Evolutionary conservation across 139 green algal genomes (phyloP), one percentile per base, ranked within the genome.

Genomic region (Pleodorina starrii): DNA sequence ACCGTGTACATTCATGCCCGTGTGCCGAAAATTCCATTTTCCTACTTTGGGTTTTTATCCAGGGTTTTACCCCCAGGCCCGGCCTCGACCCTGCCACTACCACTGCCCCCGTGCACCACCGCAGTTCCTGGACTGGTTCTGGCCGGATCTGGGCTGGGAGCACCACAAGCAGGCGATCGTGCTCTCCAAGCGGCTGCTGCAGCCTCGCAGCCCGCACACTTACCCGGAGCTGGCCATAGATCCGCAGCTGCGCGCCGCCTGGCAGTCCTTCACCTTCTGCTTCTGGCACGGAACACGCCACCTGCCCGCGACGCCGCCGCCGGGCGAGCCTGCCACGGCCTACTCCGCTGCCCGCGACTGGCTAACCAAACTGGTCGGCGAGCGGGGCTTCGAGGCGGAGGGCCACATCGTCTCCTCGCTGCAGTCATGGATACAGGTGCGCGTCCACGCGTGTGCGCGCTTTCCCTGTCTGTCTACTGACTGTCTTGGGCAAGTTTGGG

Each of bases 61-160:
- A n/a, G n/a, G n/a, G n/a, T n/a, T n/a, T n/a, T n/a, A n/a, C n/a
- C n/a, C n/a, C n/a, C n/a, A n/a, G n/a, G n/a, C n/a, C n/a, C n/a
- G n/a, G n/a, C n/a, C n/a, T n/a, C n/a, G n/a, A n/a, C n/a, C n/a
- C n/a, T n/a, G n/a, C n/a, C n/a, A n/a, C n/a, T n/a, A n/a, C n/a
- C n/a, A n/a, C n/a, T n/a, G n/a, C n/a, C n/a, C n/a, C n/a, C n/a
- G n/a, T n/a, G n/a, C n/a, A n/a, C n/a, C n/a, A n/a, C n/a, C n/a
- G 54, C 42, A 86, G 79, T 87, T 87, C 63, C 81, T 87, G 32
- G 81, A 87, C 44, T 87, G 81, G 81, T 87, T 87, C 63, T 87
- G 81, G 81, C 81, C 81, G 10, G 81, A 87, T 7, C 43, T 87
- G 60, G 40, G 81, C 60, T 87, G 81, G 81, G 81, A 87, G 60